phyloP scores from a whole-genome alignment of 2,329 filamentous ascomycete species.

The Fusarium sp. region DNA sequence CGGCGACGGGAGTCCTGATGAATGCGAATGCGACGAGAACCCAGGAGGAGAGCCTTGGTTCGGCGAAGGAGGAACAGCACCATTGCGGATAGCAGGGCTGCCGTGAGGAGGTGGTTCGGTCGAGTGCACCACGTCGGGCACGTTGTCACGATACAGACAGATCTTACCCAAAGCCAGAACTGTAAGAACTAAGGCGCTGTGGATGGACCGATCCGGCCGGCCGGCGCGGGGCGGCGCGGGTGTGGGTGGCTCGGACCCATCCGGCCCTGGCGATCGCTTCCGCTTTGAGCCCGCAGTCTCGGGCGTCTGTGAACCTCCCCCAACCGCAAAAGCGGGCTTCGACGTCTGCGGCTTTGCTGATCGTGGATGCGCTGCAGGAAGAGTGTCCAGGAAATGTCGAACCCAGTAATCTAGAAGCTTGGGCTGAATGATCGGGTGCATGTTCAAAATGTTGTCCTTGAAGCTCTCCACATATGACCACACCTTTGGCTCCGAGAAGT shows the following conservation, averaged over 20 bases:
- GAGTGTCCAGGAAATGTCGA: conserved; percentile 58
- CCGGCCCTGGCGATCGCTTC: conserved; percentile 61
- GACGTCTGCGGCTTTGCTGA: conserved; percentile 43
- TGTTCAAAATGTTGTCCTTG: conserved; percentile 67
- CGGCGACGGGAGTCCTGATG: conserved; percentile 61
- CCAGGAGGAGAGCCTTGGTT: conserved; percentile 63
- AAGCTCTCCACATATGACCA: conserved; percentile 64
- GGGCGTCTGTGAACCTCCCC: conserved; percentile 38
- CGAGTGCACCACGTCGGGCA: conserved; percentile 64
- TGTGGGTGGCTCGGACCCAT: conserved; percentile 47
- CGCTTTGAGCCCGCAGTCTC: conserved; percentile 57
- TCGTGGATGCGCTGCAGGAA: conserved; percentile 49
- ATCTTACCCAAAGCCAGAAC: conserved; percentile 89
- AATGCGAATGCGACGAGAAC: conserved; percentile 56
- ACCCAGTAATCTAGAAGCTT: conserved; percentile 62
- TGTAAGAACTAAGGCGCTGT: conserved; percentile 81
- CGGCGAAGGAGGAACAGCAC: conserved; percentile 58
- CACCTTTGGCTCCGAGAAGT: conserved; percentile 61
- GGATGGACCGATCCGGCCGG: conserved; percentile 70
- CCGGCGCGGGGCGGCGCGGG: conserved; percentile 51
- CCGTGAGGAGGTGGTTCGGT: conserved; percentile 47
- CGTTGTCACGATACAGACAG: conserved; percentile 63
- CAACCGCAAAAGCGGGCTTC: conserved; percentile 48
- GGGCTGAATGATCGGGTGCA: conserved; percentile 69
- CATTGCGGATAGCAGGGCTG: conserved; percentile 57